A percentile compares a stretch with the other conserved stretches of the same genome.
These are phyloP conservation scores for Filobasidium wieringae DNA, from an alignment of 768 basidiomycete species.

Conservation along the genomic window DNA sequence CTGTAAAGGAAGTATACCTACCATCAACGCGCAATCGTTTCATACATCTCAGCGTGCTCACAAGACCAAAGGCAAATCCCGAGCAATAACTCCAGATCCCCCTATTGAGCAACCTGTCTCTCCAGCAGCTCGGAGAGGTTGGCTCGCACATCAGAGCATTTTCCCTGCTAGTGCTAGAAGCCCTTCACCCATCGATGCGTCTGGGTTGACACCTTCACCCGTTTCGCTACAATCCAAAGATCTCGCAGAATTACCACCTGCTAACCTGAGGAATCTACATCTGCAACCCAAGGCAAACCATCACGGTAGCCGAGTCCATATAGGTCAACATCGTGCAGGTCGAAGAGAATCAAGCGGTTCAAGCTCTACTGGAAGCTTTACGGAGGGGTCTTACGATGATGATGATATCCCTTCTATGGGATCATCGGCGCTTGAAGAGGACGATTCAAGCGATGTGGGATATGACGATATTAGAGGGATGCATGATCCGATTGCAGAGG, in stretches of 20 bases:
- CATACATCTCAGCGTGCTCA: background rate
- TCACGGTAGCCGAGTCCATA: too few species aligned
- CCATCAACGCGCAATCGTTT: background rate
- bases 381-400: background rate
- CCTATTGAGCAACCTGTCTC: background rate
- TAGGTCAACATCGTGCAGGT: too few species aligned
- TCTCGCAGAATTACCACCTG: constrained; percentile 21
- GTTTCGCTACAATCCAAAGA: constrained; percentile 4
- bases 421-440: background rate
- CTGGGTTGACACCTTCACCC: background rate
- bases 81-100: background rate
- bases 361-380: constrained; percentile 21
- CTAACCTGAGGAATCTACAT: constrained; percentile 14
- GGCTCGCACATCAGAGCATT: constrained; percentile 37
- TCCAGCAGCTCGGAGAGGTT: constrained; percentile 16
- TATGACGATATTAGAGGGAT: background rate
- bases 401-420: background rate
- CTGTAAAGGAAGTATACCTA: background rate
- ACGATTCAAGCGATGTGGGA: background rate
- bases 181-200: background rate
- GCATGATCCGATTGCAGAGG: constrained; percentile 2
- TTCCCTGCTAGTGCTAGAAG: constrained; percentile 23
- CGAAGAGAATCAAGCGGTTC: constrained; percentile 12
- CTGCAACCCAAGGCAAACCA: constrained; percentile 14
- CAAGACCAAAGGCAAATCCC: background rate